These are phyloP conservation scores for Rhizomucor miehei DNA, from an alignment of 371 early-diverging fungal genomes.

Conservation along the genomic window DNA sequence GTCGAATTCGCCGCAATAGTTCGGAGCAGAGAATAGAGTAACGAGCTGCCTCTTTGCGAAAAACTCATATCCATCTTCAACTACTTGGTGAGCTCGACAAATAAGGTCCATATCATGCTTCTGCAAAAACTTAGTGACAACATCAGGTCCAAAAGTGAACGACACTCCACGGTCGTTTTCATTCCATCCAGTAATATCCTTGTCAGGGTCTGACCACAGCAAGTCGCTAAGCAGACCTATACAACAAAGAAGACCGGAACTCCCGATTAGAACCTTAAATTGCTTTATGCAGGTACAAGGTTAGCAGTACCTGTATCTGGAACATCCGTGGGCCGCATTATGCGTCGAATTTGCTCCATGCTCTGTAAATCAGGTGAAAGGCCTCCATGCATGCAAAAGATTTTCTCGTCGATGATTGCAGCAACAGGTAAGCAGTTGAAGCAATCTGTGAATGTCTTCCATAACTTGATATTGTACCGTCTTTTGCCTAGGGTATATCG, in stretches of 20 bases:
- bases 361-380: constrained; percentile 89
- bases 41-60: constrained; percentile 92
- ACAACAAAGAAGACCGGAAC: background rate
- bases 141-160: constrained; percentile 87
- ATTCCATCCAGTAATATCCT: constrained; percentile 79
- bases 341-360: constrained; percentile 93
- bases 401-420: constrained; percentile 95
- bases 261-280: background rate
- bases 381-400: constrained; percentile 99
- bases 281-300: too few relatives aligned
- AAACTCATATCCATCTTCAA: constrained; percentile 98
- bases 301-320: constrained; percentile 78
- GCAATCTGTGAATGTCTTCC: constrained; percentile 97
- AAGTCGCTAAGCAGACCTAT: constrained; percentile 77
- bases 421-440: constrained; percentile 98
- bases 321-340: constrained; percentile 94
- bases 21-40: constrained; percentile 96
- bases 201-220: constrained; percentile 86
- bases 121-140: constrained; percentile 84
- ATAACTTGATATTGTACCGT: constrained; percentile 91
- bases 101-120: constrained; percentile 89
- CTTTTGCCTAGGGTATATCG: constrained; percentile 63
- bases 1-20: constrained; percentile 98
- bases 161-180: constrained; percentile 97
- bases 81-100: constrained; percentile 97